Base-by-base conservation (phyloP, 495 filamentous ascomycete genomes). In the Venustampulla echinocandica region DNA sequence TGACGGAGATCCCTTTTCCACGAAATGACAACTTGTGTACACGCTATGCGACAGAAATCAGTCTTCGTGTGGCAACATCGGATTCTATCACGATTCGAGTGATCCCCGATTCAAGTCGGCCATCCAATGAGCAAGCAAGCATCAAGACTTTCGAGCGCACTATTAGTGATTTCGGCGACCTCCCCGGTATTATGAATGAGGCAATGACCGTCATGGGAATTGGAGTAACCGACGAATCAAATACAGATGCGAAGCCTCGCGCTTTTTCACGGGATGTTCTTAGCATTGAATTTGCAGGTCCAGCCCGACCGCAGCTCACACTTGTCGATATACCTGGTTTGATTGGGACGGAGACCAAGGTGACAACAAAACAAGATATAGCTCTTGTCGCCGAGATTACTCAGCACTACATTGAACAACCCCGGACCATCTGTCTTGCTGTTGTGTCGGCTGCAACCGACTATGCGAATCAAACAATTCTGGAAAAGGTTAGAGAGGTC, bases 281-380 rank as follows among this genome's bases (percentile, higher is more conserved):
- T 1, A 73, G 75, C 35, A 62, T 89, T 36, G 75, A 82, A 44
- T 77, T 87, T 4, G 61, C 56, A 1, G 77, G 75, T 0, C 82
- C 82, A 0, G 61, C 68, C 18, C 56, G 74, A 15, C 75, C 76
- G 1, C 75, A 84, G n/a, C 61, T 87, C 6, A 81, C 74, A 0
- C 52, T 86, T 0, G 78, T 87, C 2, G 81, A 85, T 49, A 66
- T 85, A 9, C 81, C 83, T 0, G 79, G 80, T 0, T 61, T 85
- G 3, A 77, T 74, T 44, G 65, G 70, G 20, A 60, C 70, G 0
- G 61, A 52, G 0, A 75, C 65, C 2, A 65, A 64, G 5, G 64
- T 63, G 0, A 63, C 73, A 25, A 64, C 61, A 4, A 48, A 67
- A 18, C 53, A 53, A 1, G 72, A 69, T 35, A 69, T 71, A 1